Percentiles rank a stretch among this genome's conserved stretches.
Conservation (phyloP, 805 yeast genomes). For the Candida nanaspora region DNA sequence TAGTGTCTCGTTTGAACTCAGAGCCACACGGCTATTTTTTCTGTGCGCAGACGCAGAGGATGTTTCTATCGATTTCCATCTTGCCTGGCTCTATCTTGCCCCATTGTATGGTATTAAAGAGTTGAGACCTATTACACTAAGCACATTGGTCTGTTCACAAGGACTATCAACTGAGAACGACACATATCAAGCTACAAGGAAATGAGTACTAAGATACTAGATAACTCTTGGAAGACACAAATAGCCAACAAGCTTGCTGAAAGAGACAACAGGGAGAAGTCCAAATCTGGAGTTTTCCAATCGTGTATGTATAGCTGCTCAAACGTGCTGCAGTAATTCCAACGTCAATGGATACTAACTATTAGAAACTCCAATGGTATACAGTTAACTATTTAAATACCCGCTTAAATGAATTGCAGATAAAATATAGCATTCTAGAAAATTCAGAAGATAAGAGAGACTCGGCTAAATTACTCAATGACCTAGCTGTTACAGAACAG, state of each 20-base stretch:
- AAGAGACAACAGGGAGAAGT: conserved; percentile 11
- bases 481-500: conserved; percentile 4
- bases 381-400: conserved; percentile 10
- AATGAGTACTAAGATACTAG: neutral
- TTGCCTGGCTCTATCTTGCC: too few relatives aligned
- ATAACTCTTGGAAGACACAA: conserved; percentile 13
- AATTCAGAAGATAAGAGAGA: conserved; percentile 11
- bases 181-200: too few relatives aligned
- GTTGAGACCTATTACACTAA: too few relatives aligned
- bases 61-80: too few relatives aligned
- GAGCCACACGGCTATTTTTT: too few relatives aligned
- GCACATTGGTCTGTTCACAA: too few relatives aligned
- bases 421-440: conserved; percentile 8
- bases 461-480: conserved; percentile 7
- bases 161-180: too few relatives aligned
- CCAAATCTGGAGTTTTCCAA: conserved; percentile 6
- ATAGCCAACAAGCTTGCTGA: conserved; percentile 9
- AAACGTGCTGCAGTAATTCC: too few relatives aligned
- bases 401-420: conserved; percentile 7
- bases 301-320: conserved; percentile 16
- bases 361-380: too few relatives aligned
- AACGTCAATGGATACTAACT: neutral
- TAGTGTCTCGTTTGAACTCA: too few relatives aligned
- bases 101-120: too few relatives aligned
- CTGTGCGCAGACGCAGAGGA: too few relatives aligned